Base-by-base conservation (phyloP, 768 basidiomycete genomes). In the Lactarius akahatsu region DNA sequence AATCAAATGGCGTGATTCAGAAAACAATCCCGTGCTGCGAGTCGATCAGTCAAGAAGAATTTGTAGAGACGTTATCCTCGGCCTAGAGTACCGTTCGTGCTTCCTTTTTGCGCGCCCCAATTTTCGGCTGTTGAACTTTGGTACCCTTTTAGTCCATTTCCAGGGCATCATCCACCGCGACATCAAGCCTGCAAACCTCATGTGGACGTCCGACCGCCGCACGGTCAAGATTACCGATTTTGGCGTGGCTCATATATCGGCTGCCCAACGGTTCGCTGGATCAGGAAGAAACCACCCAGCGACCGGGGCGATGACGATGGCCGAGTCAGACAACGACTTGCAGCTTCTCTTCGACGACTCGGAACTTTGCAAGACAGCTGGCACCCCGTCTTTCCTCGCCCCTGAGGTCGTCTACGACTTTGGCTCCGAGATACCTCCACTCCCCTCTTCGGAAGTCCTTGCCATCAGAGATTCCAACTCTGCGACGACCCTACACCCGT, bases 111-210 rank as follows among this genome's bases (percentile, higher is more conserved):
- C 54, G 54, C 8, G 54, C 54, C 30, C 10, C 52, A 41, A 28
- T 54, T 69, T 52, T 63, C 72, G 60, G 63, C 63, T 65, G 60
- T 59, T 58, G 26, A 32, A 32, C 13, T 20, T 50, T 20, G 18
- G 36, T 38, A 11, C 43, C 4, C 41, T 10, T 64, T n/a, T 73
- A 98, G 96, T 99, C 1, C 97, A 99, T 75, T 86, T 90, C 73
- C 95, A 98, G 74, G 97, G 96, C 28, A 98, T 99, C 76, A 98
- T 99, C 59, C 97, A 99, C 78, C 92, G 97, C 64, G 97, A 99
- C 78, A 98, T 99, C 80, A 99, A 99, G 75, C 97, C 97, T 32
- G 93, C 95, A 56, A 99, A 99, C 77, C 86, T 99, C 28, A 83
- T 99, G 34, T 94, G 92, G 88, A 90, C 91, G 3, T 82, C 83